Evolutionary conservation across 192 early-diverging fungal genomes (phyloP).

Genomic region (Podila epigama): DNA sequence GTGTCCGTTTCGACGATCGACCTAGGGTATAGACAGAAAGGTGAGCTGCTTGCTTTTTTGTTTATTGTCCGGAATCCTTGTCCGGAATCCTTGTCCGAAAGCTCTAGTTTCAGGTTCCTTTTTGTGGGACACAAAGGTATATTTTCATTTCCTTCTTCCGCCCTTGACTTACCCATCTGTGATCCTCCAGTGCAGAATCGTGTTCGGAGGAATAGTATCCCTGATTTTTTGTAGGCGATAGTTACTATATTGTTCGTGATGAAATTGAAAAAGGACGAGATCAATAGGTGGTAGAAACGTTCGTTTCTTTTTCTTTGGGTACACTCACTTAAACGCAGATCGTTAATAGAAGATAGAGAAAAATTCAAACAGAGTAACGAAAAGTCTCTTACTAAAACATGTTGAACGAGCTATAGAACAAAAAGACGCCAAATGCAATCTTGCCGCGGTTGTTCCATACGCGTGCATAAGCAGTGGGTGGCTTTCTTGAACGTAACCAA

Average conservation of each 20-base stretch:
- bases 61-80: not conserved
- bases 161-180: slow-evolving; percentile 27
- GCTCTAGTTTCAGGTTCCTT: not conserved
- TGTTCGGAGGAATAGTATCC: slow-evolving; percentile 47
- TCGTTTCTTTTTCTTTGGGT: too few species aligned
- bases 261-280: not conserved
- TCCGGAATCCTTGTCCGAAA: not conserved
- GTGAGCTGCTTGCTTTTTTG: not conserved
- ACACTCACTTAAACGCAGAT: too few species aligned
- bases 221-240: slow-evolving; percentile 29
- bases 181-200: slow-evolving; percentile 48
- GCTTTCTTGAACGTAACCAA: not conserved
- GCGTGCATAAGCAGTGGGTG: not conserved
- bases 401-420: slow-evolving; percentile 35
- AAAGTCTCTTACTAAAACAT: slow-evolving; percentile 38
- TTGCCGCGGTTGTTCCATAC: slow-evolving; percentile 39
- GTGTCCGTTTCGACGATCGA: slow-evolving; percentile 48
- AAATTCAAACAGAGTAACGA: too few species aligned
- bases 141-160: not conserved
- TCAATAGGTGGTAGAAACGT: too few species aligned
- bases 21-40: slow-evolving; percentile 4
- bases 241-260: too few species aligned
- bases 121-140: not conserved
- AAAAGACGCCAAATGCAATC: slow-evolving; percentile 39
- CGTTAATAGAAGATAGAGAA: too few species aligned